phyloP scores from a whole-genome alignment of 2,329 filamentous ascomycete genomes.

The Fusarium subglutinans region DNA sequence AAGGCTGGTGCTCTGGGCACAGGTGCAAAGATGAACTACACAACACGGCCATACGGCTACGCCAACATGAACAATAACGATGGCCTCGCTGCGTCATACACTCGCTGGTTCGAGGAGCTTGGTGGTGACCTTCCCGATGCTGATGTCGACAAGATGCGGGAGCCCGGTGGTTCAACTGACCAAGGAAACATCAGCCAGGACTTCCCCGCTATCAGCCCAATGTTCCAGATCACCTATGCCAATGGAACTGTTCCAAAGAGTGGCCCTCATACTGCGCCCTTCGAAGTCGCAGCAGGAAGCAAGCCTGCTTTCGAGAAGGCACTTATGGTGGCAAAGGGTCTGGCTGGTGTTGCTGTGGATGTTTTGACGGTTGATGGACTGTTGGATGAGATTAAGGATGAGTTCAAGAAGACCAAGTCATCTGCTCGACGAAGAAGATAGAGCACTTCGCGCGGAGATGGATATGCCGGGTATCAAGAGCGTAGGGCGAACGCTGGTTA shows the following conservation, averaged over 20 bases:
- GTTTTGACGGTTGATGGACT: conserved; percentile 54
- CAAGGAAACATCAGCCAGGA: conserved; percentile 46
- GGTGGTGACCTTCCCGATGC: conserved; percentile 39
- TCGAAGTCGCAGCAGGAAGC: conserved; percentile 60
- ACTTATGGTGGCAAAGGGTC: conserved; percentile 57
- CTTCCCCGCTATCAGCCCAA: conserved; percentile 41
- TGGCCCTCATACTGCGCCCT: conserved; percentile 63
- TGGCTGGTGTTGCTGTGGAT: conserved; percentile 59
- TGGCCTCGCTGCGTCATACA: conserved; percentile 37
- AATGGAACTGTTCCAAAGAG: conserved; percentile 33
- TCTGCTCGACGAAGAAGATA: background rate
- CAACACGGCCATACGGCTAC: conserved; percentile 43
- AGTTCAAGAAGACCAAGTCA: conserved; percentile 31
- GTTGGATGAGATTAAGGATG: conserved; percentile 44
- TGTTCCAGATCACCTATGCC: conserved; percentile 40
- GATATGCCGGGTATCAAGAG: too few relatives aligned
- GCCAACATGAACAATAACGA: conserved; percentile 46
- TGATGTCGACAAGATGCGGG: conserved; percentile 38
- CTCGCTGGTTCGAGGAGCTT: conserved; percentile 34
- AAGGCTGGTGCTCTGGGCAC: conserved; percentile 45
- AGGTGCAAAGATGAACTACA: conserved; percentile 49
- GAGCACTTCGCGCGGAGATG: too few relatives aligned
- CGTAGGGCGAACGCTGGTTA: too few relatives aligned
- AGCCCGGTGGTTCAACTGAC: conserved; percentile 40
- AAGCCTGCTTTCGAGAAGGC: conserved; percentile 57